Conservation (phyloP, 2,329 filamentous ascomycete species). For the Tolypocladium endophyticum region DNA sequence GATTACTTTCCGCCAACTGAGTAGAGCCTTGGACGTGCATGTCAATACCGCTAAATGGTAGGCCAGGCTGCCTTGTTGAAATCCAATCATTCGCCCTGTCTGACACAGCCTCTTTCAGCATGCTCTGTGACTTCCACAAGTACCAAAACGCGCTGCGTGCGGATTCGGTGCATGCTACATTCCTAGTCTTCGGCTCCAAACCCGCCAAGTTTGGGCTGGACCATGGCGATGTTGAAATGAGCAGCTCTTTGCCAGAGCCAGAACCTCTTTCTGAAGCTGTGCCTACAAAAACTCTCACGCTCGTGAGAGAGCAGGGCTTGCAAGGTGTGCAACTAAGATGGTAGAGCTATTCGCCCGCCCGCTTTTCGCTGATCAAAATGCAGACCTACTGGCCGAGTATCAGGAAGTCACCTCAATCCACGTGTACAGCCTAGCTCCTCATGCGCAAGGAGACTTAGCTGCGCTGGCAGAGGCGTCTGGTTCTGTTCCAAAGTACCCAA, state of each 20-base stretch:
- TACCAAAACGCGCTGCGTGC: constrained; percentile 74
- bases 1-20: constrained; percentile 81
- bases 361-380: constrained; percentile 1
- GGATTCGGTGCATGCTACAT: constrained; percentile 79
- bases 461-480: constrained; percentile 59
- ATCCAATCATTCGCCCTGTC: background rate
- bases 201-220: constrained; percentile 26
- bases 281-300: constrained; percentile 47
- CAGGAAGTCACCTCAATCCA: constrained; percentile 69
- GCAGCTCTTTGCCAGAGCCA: constrained; percentile 50
- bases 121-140: constrained; percentile 81
- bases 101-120: constrained; percentile 36
- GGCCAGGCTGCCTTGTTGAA: constrained; percentile 13
- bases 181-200: constrained; percentile 67
- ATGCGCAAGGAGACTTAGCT: constrained; percentile 58
- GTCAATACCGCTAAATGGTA: constrained; percentile 85
- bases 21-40: constrained; percentile 72
- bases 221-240: constrained; percentile 60
- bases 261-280: constrained; percentile 36
- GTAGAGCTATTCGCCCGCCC: background rate
- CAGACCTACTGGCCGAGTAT: constrained; percentile 59
- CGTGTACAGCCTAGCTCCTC: constrained; percentile 73
- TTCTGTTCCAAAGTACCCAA: constrained; percentile 45
- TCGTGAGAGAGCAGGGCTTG: constrained; percentile 65
- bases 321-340: constrained; percentile 36